Conservation (phyloP, 257 asterid genomes). For the Ophiorrhiza pumila region DNA sequence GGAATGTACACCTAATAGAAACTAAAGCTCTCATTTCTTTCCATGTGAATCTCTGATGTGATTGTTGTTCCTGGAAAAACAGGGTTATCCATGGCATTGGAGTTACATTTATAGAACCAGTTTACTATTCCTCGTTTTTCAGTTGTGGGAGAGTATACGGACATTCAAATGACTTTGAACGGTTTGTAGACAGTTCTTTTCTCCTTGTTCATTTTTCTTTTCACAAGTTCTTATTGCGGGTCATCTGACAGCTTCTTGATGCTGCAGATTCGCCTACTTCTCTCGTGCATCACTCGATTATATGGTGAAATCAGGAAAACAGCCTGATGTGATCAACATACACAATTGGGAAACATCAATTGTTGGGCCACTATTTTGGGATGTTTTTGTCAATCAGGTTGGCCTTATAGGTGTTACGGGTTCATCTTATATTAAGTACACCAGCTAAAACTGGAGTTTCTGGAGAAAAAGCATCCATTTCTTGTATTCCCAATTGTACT, state of each 20-base stretch:
- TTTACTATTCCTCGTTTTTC: conserved; percentile 64
- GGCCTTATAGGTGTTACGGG: no score
- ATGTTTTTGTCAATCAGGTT: conserved; percentile 75
- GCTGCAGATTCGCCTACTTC: conserved; percentile 75
- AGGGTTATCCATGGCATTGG: conserved; percentile 80
- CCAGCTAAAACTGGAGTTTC: neutral
- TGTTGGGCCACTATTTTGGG: conserved; percentile 89
- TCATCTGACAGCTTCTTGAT: conserved; percentile 21
- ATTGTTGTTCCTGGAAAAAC: conserved; percentile 30
- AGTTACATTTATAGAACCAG: conserved; percentile 75
- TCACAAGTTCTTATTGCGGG: conserved; percentile 1
- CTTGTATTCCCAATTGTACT: neutral
- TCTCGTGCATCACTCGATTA: conserved; percentile 89
- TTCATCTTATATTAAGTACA: neutral
- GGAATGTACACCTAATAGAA: neutral
- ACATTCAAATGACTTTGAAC: conserved; percentile 66
- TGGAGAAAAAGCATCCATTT: neutral
- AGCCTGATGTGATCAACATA: conserved; percentile 76
- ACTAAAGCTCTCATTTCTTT: conserved; percentile 1
- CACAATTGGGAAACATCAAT: conserved; percentile 90
- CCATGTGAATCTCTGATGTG: conserved; percentile 7
- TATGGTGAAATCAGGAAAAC: conserved; percentile 71
- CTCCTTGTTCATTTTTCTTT: neutral
- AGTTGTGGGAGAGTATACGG: conserved; percentile 63
- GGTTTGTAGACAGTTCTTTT: conserved; percentile 39